Evolutionary conservation across 1,284 basidiomycete genomes (phyloP), one percentile per base, ranked within the genome.

Genomic region (Schizophyllum amplum): DNA sequence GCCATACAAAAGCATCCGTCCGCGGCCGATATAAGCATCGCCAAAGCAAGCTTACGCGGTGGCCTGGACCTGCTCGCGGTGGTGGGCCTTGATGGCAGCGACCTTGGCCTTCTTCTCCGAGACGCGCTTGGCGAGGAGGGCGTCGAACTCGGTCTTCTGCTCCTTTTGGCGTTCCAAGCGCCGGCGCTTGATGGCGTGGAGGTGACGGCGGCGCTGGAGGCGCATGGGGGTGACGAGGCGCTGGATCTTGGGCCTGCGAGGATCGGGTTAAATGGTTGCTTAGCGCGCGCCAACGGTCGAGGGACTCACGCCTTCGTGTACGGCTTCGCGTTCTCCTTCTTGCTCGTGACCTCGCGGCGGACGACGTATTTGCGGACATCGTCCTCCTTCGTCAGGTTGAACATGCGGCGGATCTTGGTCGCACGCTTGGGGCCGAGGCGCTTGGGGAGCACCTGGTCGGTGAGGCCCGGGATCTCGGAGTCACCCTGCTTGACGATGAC

Each of bases 401-500:
- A 99, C 86, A 98, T 98, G 72, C 79, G 85, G 73, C 95, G 84
- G 78, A 98, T 98, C 83, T 94, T 94, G 62, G 92, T 93, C 61
- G 92, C 92, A 65, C 93, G 79, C 88, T 96, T 96, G 68, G 93
- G 93, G 65, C 95, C 95, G 65, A 98, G 86, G 63, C 94, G 83
- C 82, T 98, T 98, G 73, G 95, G 94, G 60, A 98, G 84, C 66
- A 96, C 86, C 65, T 75, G 85, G 74, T 98, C 94, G 65, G 96
- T 98, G 61, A 99, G 80, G 53, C 94, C 96, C 55, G 94, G 86
- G 72, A 98, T 87, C 48, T 97, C 94, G 62, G 77, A 71, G 63
- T 98, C 94, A 61, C 96, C 96, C 80, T 98, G 93, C 84, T 98
- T 98, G 77, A 98, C 92, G 67, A 98, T 89, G 71, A 96, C 89